Evolutionary conservation across 345 rosid species (phyloP), one percentile per base, ranked within the genome.

Genomic region (Acer campestre): DNA sequence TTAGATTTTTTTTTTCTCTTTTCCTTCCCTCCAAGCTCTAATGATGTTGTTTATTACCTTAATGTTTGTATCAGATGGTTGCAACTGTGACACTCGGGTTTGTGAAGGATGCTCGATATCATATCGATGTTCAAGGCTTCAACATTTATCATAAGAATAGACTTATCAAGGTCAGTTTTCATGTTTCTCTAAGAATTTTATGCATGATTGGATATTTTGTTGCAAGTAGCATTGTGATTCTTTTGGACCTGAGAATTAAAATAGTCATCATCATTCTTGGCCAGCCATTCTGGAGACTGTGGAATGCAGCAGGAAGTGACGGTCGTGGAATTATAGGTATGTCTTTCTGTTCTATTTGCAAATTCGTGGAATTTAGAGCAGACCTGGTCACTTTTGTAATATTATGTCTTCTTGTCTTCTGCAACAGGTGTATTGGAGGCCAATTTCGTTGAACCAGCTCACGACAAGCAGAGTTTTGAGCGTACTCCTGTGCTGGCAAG

Each of bases 261-360:
- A 35, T 35, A 35, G 38, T 4, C 38, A 35, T 35, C 38, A 35
- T 35, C 0, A 35, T 35, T 35, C 38, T 35, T 35, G 38, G 38
- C 38, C 89, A 94, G 94, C 97, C 98, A 55, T 94, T 89, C 78
- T 92, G 93, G 97, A 90, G 97, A 82, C 88, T 92, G 7, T 90
- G 97, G 97, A 90, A 89, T 82, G 89, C 95, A 74, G 90, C 97
- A 12, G 97, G 97, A 51, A 94, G 97, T 31, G 89, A 84, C 58
- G 98, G 98, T 55, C 95, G 95, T 1, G 93, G 98, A 16, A 90
- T 90, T 16, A 90, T 92, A 79, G 98, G 98, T 84, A 85, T 25
- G 27, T 66, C 65, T 64, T 27, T 38, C 14, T 31, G 58, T 23
- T 76, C 14, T 31, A 49, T 23, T 76, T 13, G 65, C 25, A 10